Evolutionary conservation across 495 filamentous ascomycete species (phyloP).

Genomic region (Physcia stellaris): DNA sequence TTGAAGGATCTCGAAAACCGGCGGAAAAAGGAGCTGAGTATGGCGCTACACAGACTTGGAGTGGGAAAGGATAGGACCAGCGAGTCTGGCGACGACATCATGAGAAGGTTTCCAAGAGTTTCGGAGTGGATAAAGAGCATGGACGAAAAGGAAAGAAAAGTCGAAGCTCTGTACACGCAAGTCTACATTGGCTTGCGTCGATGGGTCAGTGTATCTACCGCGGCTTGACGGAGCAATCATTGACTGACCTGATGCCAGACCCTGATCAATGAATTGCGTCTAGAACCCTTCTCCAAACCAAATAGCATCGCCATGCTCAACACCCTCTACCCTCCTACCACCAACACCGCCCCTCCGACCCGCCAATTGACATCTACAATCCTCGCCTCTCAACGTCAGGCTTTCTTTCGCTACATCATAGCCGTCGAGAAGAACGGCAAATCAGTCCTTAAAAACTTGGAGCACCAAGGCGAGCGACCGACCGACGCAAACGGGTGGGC

Average conservation of each 20-base stretch:
- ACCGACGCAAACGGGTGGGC: conserved; percentile 23
- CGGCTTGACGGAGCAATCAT: background rate
- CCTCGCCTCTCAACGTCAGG: conserved; percentile 44
- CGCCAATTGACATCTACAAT: conserved; percentile 39
- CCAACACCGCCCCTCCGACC: conserved; percentile 29
- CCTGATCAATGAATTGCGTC: conserved; percentile 55
- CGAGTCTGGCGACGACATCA: conserved; percentile 26
- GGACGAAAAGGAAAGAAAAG: conserved; percentile 38
- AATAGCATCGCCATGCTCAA: conserved; percentile 68
- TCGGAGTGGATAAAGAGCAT: conserved; percentile 40
- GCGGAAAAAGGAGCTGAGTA: conserved; percentile 43
- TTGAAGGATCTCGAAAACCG: conserved; percentile 53
- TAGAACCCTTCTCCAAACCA: conserved; percentile 49
- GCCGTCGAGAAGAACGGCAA: conserved; percentile 45
- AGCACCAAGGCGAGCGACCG: conserved; percentile 34
- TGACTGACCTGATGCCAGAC: conserved; percentile 31
- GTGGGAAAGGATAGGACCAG: conserved; percentile 26
- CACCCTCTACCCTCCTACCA: conserved; percentile 53
- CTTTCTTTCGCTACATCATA: conserved; percentile 54
- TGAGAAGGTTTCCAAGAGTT: conserved; percentile 34
- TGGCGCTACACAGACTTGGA: conserved; percentile 29
- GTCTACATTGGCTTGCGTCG: conserved; percentile 54
- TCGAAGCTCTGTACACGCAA: conserved; percentile 50
- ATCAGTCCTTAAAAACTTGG: conserved; percentile 39
- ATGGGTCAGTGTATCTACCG: conserved; percentile 39